Evolutionary conservation across 352 stramenopile species (phyloP), one percentile per base, ranked within the genome.

Genomic region (Phytopythium sindhum): DNA sequence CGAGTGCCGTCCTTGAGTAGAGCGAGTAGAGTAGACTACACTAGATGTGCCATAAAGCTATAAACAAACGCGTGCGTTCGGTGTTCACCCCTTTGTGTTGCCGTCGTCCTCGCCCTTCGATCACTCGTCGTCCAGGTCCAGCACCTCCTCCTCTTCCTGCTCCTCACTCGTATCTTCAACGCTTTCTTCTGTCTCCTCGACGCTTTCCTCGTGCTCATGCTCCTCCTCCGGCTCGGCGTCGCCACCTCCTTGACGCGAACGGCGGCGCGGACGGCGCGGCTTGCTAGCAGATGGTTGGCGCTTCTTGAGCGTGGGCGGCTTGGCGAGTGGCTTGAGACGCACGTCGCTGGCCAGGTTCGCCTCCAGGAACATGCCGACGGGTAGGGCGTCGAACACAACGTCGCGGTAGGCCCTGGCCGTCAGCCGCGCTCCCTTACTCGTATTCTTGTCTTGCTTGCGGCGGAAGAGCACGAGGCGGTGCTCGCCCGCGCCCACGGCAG

Each of bases 401-500:
- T 73, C 86, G 60, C 77, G 79, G 47, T 78, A 90, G 2, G 80
- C 80, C 61, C 82, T 88, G 15, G 76, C 80, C 0, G 75, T 73
- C 35, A 90, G 56, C n/a, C 71, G 63, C 14, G 59, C 28, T 42
- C 68, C 39, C 39, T 5, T 17, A 12, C 7, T 4, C 21, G 0
- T 11, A 19, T 23, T 73, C 45, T 79, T 81, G 64, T 64, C 71
- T 29, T 41, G 58, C 26, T 80, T 64, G n/a, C 76, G 82, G 44
- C 74, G 76, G 64, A 95, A 95, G 7, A 91, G 62, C 57, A 93
- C 73, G 54, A 93, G 55, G 1, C 86, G 83, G 55, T 93, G 81
- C 39, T 89, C 77, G 4, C 70, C 78, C 0, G 42, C 23, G 15
- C 37, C 64, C 24, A 67, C 80, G 60, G 76, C 68, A 8, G 84